Percentiles rank a stretch among this genome's conserved stretches.
Evolutionary conservation across 2,329 filamentous ascomycete genomes (phyloP).

Genomic region (Pestalotiopsis sp.): DNA sequence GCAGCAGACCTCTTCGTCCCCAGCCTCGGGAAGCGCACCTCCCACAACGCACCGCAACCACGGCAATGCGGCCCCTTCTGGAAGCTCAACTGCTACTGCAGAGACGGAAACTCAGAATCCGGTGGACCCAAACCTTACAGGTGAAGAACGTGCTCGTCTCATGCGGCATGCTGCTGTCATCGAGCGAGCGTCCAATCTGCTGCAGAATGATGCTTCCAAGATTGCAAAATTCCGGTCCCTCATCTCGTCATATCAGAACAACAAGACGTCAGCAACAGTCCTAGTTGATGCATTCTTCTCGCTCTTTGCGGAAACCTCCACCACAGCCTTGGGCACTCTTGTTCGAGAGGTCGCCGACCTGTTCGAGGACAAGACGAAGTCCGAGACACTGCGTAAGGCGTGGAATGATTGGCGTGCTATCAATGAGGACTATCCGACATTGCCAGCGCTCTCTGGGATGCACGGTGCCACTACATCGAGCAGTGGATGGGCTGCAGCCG

Average conservation of each 20-base stretch:
- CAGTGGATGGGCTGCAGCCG: conserved; percentile 64
- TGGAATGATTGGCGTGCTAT: conserved; percentile 97
- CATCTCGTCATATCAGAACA: conserved; percentile 78
- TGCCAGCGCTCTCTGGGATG: conserved; percentile 76
- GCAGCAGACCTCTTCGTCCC: conserved; percentile 36
- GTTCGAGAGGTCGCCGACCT: conserved; percentile 91
- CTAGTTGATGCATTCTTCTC: conserved; percentile 88
- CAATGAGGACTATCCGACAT: conserved; percentile 91
- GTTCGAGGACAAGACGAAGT: conserved; percentile 81
- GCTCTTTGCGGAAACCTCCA: conserved; percentile 77
- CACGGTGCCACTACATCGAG: conserved; percentile 61
- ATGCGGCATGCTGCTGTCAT: conserved; percentile 83
- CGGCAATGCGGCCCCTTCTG: conserved; percentile 28
- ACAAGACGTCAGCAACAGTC: conserved; percentile 69
- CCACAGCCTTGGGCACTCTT: conserved; percentile 82
- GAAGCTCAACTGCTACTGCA: conserved; percentile 26
- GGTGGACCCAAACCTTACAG: conserved; percentile 58
- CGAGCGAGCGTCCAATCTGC: conserved; percentile 79
- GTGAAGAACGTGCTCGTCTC: conserved; percentile 80
- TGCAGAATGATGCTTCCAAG: conserved; percentile 77
- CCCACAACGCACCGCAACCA: conserved; percentile 44
- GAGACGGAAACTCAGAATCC: conserved; percentile 57
- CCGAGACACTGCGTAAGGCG: conserved; percentile 73
- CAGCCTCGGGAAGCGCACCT: conserved; percentile 33
- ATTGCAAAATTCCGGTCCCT: conserved; percentile 76